A percentile compares a stretch with the other conserved stretches of the same genome.
phyloP scores from a whole-genome alignment of 2,329 filamentous ascomycete species.

The Phaeosphaeria sp. region DNA sequence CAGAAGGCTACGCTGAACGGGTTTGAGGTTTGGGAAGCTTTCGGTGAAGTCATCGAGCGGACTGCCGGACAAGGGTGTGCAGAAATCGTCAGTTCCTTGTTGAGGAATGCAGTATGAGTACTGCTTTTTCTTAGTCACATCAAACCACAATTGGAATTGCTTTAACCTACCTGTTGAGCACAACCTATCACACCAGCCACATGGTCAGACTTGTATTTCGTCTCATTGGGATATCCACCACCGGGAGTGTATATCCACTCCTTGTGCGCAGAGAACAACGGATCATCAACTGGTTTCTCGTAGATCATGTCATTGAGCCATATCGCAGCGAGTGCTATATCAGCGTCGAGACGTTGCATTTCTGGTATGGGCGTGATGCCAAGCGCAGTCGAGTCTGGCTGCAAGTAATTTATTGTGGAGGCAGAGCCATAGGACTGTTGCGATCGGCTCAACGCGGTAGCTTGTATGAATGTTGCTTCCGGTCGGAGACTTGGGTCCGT shows the following conservation, averaged over 20 bases:
- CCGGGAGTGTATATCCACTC: neutral
- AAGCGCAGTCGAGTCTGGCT: neutral
- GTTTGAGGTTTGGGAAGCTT: slow-evolving; percentile 1
- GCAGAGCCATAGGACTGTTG: slow-evolving; percentile 3
- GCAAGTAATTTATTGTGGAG: neutral
- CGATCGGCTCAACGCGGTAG: neutral
- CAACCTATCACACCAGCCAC: slow-evolving; percentile 5
- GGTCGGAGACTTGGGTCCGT: neutral
- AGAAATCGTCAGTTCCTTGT: neutral
- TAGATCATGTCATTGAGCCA: slow-evolving; percentile 2
- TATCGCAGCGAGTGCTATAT: neutral
- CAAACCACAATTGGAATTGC: no score
- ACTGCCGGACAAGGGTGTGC: neutral
- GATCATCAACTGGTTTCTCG: slow-evolving; percentile 4
- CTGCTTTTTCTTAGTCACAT: no score
- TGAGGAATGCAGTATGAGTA: slow-evolving; percentile 4
- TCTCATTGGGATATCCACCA: neutral
- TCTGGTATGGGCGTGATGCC: neutral
- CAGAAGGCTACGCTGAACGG: neutral
- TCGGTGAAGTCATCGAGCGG: neutral
- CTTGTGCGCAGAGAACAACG: slow-evolving; percentile 5
- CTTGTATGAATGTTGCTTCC: slow-evolving; percentile 4
- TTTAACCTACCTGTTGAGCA: slow-evolving; percentile 3
- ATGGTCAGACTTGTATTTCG: neutral
- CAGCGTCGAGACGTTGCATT: slow-evolving; percentile 3